A percentile compares a stretch with the other conserved stretches of the same genome.
Evolutionary conservation across 257 asterid species (phyloP).

Genomic region (Lavandula angustifolia): DNA sequence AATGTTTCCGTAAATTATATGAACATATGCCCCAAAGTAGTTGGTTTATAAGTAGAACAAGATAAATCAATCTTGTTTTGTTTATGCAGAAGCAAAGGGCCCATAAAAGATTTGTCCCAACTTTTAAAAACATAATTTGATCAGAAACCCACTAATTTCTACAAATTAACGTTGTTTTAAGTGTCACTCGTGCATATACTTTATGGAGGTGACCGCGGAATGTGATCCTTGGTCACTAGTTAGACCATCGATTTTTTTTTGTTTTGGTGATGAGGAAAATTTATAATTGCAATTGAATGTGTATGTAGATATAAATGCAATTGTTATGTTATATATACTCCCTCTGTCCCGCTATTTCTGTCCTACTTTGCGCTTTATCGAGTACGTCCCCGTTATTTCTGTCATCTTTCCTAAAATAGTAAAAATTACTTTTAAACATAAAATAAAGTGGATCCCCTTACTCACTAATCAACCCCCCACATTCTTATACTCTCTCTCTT

Average conservation of each 20-base stretch:
- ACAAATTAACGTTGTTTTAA: constrained; percentile 27
- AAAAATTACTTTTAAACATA: too few species aligned
- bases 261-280: background rate
- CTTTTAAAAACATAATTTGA: constrained; percentile 36
- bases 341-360: too few species aligned
- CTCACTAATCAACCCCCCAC: too few species aligned
- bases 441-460: too few species aligned
- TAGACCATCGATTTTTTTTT: constrained; percentile 2
- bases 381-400: too few species aligned
- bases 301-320: too few species aligned
- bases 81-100: constrained; percentile 19
- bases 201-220: too few species aligned
- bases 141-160: constrained; percentile 28
- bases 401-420: too few species aligned
- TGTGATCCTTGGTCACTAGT: background rate
- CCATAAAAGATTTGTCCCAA: constrained; percentile 33
- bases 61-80: constrained; percentile 25
- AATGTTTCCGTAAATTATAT: background rate
- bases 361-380: too few species aligned
- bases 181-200: constrained; percentile 9
- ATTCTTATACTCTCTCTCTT: too few species aligned
- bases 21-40: background rate
- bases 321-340: too few species aligned
- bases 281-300: too few species aligned
- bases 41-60: constrained; percentile 3